Conservation (phyloP, 768 basidiomycete species). For the Sistotremastrum niveocremeum region DNA sequence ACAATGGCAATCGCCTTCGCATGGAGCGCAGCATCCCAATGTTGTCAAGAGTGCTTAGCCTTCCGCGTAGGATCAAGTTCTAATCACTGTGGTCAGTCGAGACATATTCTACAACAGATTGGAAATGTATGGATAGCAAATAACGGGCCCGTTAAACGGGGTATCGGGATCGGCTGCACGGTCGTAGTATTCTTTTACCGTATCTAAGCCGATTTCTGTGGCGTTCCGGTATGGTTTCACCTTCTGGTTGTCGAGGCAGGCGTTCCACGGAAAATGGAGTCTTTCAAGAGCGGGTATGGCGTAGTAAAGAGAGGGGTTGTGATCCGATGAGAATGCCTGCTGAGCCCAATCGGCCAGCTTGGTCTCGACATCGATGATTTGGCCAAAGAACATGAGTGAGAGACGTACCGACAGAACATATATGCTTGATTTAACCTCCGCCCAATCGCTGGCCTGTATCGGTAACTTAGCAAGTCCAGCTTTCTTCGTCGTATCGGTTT, state of each 20-base stretch:
- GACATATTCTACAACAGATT: background rate
- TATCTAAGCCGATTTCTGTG: slow-evolving; percentile 13
- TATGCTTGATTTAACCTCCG: slow-evolving; percentile 8
- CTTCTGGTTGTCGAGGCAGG: slow-evolving; percentile 1
- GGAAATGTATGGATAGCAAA: slow-evolving; percentile 19
- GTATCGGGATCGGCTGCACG: slow-evolving; percentile 16
- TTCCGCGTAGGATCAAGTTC: slow-evolving; percentile 9
- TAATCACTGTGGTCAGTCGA: background rate
- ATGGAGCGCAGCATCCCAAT: slow-evolving; percentile 6
- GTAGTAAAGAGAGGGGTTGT: slow-evolving; percentile 14
- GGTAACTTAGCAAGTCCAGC: slow-evolving; percentile 10
- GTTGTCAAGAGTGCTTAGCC: slow-evolving; percentile 7
- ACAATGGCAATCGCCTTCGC: background rate
- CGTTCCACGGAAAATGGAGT: slow-evolving; percentile 18
- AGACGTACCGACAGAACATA: slow-evolving; percentile 13
- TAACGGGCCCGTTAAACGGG: slow-evolving; percentile 15
- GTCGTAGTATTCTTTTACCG: slow-evolving; percentile 20
- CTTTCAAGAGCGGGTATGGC: slow-evolving; percentile 22
- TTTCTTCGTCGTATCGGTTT: slow-evolving; percentile 14
- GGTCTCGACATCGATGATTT: too few relatives aligned
- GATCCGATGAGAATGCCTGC: slow-evolving; percentile 20
- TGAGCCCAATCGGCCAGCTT: slow-evolving; percentile 20
- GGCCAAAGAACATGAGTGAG: background rate
- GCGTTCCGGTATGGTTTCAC: slow-evolving; percentile 12
- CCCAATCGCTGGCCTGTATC: slow-evolving; percentile 15